These are phyloP conservation scores for Chiua sp. DNA, from an alignment of 1,284 basidiomycete species.

Conservation along the genomic window DNA sequence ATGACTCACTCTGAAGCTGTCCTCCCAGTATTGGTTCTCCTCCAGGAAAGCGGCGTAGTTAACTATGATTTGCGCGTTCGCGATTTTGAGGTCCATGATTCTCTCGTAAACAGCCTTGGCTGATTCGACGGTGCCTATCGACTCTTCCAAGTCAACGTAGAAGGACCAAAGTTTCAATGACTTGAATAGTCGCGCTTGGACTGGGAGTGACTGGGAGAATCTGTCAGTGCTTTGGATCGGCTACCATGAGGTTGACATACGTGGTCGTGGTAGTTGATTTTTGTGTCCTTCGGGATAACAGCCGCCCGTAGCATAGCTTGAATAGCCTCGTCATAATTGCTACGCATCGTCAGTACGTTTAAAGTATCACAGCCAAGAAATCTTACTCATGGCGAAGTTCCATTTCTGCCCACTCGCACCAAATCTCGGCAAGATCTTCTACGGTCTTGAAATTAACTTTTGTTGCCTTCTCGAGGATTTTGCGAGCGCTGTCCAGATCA, in stretches of 20 bases:
- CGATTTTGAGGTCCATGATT: conserved; percentile 96
- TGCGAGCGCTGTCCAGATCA: conserved; percentile 87
- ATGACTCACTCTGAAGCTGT: conserved; percentile 92
- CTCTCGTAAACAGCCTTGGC: conserved; percentile 96
- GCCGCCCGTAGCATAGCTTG: conserved; percentile 96
- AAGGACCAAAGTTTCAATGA: conserved; percentile 99
- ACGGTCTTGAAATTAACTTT: conserved; percentile 95
- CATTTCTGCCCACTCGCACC: conserved; percentile 99
- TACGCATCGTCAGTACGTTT: conserved; percentile 39
- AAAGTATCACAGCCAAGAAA: background rate
- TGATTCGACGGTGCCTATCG: conserved; percentile 92
- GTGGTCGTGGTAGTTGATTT: conserved; percentile 96
- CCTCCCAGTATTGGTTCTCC: conserved; percentile 98
- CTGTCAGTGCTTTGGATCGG: conserved; percentile 14
- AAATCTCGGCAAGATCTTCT: conserved; percentile 97
- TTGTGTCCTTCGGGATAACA: conserved; percentile 87
- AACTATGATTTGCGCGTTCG: conserved; percentile 98
- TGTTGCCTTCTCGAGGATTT: conserved; percentile 91
- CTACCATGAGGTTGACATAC: conserved; percentile 50
- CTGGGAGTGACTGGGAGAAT: conserved; percentile 70
- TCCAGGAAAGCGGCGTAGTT: conserved; percentile 98
- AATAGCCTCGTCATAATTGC: conserved; percentile 96
- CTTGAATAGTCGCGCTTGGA: conserved; percentile 94
- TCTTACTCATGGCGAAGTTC: conserved; percentile 94
- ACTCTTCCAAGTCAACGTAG: conserved; percentile 97